Evolutionary conservation across 441 rosid species (phyloP).

Genomic region (Arabidopsis hybrid): DNA sequence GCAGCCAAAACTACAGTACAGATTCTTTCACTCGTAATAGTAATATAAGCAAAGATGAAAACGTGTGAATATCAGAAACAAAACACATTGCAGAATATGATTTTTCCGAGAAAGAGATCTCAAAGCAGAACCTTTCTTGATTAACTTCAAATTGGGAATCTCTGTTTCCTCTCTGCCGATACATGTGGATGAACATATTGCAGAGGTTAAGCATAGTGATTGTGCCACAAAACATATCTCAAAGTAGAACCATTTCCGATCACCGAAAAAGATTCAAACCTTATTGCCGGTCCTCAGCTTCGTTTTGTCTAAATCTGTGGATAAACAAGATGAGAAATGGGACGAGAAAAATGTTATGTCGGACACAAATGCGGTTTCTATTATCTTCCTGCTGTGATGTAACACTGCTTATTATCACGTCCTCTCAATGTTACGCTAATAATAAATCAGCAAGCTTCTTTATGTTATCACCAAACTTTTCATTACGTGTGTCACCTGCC

Average conservation of each 20-base stretch:
- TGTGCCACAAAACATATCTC: neutral
- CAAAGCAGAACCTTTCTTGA: conserved; percentile 25
- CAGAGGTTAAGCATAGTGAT: conserved; percentile 15
- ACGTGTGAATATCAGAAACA: conserved; percentile 45
- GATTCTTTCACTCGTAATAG: conserved; percentile 61
- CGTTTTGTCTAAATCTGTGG: conserved; percentile 14
- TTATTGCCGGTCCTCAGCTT: neutral
- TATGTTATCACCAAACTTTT: conserved; percentile 43
- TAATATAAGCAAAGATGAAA: conserved; percentile 41
- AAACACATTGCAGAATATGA: conserved; percentile 6
- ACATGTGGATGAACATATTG: conserved; percentile 8
- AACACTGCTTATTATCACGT: conserved; percentile 37
- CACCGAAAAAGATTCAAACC: neutral
- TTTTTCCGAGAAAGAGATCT: conserved; percentile 20
- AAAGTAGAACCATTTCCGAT: neutral
- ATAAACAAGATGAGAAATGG: conserved; percentile 10
- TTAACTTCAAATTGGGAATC: neutral
- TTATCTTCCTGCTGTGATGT: conserved; percentile 22
- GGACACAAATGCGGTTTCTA: conserved; percentile 10
- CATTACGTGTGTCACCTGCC: conserved; percentile 28
- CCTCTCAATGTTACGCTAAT: conserved; percentile 42
- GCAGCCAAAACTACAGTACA: conserved; percentile 83
- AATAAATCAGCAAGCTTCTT: conserved; percentile 28
- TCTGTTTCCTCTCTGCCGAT: conserved; percentile 8
- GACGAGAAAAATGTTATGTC: conserved; percentile 18